Percentiles rank a stretch among this genome's conserved stretches.
Conservation (phyloP, 1,284 basidiomycete species). For the Austroboletus sp. region DNA sequence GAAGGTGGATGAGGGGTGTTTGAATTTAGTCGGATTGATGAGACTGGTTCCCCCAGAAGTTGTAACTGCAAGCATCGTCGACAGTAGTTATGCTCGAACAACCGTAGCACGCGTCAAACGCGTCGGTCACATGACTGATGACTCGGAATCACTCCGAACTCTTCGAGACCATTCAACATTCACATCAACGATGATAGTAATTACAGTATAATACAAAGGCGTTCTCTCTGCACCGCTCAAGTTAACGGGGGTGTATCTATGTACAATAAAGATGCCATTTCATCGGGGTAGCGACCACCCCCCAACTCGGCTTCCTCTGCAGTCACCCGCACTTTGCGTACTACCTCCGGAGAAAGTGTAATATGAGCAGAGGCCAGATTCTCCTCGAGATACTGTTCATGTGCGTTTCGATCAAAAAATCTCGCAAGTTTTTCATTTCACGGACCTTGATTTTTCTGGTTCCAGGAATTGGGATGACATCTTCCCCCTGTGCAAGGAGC, state of each 20-base stretch:
- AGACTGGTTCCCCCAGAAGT: slow-evolving; percentile 42
- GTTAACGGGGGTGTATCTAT: slow-evolving; percentile 16
- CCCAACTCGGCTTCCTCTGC: slow-evolving; percentile 25
- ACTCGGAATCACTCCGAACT: no score
- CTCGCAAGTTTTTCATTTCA: background rate
- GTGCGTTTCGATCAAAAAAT: background rate
- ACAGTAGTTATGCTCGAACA: slow-evolving; percentile 1
- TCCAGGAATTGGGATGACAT: slow-evolving; percentile 34
- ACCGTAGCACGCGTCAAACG: slow-evolving; percentile 12
- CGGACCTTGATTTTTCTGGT: slow-evolving; percentile 29
- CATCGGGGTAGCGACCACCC: slow-evolving; percentile 20
- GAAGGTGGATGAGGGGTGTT: slow-evolving; percentile 37
- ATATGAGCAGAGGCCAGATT: slow-evolving; percentile 34
- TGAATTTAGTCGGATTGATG: slow-evolving; percentile 43
- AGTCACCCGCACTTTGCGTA: slow-evolving; percentile 30
- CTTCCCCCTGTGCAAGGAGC: slow-evolving; percentile 37
- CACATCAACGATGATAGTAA: no score
- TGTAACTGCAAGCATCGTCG: slow-evolving; percentile 44
- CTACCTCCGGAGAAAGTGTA: slow-evolving; percentile 29
- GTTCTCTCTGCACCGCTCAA: background rate
- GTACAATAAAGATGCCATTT: slow-evolving; percentile 1
- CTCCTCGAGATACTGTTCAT: slow-evolving; percentile 36
- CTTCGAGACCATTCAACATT: no score
- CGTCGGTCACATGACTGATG: slow-evolving; percentile 29
- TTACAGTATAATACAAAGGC: no score